Percentiles rank a stretch among this genome's conserved stretches.
Evolutionary conservation across 2,329 filamentous ascomycete species (phyloP).

Genomic region (Ceratocystis destructans): DNA sequence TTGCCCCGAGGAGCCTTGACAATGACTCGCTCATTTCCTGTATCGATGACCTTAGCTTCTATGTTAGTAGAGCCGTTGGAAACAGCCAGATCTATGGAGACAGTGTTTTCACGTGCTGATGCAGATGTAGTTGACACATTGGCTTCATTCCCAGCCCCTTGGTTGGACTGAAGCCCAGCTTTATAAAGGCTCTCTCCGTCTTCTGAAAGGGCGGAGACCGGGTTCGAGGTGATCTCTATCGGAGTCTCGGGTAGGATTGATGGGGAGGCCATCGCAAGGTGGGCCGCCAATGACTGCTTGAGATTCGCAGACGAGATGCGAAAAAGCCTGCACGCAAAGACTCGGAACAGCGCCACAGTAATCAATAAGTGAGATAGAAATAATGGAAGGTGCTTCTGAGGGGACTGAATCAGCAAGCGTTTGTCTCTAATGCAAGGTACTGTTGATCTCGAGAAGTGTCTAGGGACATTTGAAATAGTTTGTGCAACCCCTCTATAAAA

Average conservation of each 20-base stretch:
- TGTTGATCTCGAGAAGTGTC: too few relatives aligned
- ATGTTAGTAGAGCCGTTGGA: slow-evolving; percentile 15
- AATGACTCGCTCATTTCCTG: slow-evolving; percentile 17
- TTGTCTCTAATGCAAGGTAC: too few relatives aligned
- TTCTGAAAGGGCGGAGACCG: not conserved
- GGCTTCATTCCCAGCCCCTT: not conserved
- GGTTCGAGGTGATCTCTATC: not conserved
- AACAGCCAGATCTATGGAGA: not conserved
- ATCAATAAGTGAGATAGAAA: not conserved
- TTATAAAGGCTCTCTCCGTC: not conserved
- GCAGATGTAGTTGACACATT: not conserved
- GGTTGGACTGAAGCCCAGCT: not conserved
- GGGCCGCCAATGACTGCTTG: not conserved
- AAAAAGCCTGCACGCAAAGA: not conserved
- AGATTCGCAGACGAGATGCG: not conserved
- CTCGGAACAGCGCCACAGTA: slow-evolving; percentile 3
- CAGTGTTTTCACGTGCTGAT: not conserved
- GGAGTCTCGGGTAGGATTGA: not conserved
- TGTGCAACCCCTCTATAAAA: slow-evolving; percentile 19
- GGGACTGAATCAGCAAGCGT: too few relatives aligned
- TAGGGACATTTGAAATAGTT: not conserved
- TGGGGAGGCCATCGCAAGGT: not conserved
- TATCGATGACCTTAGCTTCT: slow-evolving; percentile 7
- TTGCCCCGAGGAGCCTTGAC: slow-evolving; percentile 14
- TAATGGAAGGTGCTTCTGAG: not conserved